Base-by-base conservation (phyloP, 805 yeast species). In the Myxozyma mucilagina region DNA sequence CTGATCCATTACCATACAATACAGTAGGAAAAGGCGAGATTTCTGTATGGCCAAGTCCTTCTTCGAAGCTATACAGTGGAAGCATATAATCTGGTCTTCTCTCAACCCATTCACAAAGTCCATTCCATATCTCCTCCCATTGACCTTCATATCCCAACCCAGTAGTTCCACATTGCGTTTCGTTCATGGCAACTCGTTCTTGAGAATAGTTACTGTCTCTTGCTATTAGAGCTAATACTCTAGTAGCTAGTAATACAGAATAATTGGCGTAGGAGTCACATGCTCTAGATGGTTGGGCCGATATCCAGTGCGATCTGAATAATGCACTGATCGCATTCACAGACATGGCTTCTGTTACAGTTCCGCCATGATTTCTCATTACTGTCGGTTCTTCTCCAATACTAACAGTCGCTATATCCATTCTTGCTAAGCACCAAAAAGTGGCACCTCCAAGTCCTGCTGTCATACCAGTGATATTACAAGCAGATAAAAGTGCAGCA, bases 361-460 rank as follows among this genome's bases (percentile, higher is more conserved):
- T 24, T 11, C 54, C 53, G 53, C 68, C 59, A 31, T 71, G 73
- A 1, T 75, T 66, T 3, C 73, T 74, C 16, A 76, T 71, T 56
- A 76, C 71, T 0, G 80, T 76, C 1, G 71, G 66, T 52, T 74
- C 71, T 55, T 77, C 79, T 14, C 76, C 77, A 43, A 76, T 73
- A 6, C 69, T 74, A 41, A 72, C 75, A 55, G 74, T 73, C 51
- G 75, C 74, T 8, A 78, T 71, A 62, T 79, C 82, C 73, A 78
- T 71, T 29, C 80, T 67, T 1, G 77, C 78, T 67, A 78, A 76
- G 51, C 76, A 74, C 82, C 82, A 80, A 58, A 80, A 78, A 48
- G 79, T 67, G 0, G 78, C 75, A 57, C 79, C 65, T 49, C 75
- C 76, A 20, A 78, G 69, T 20, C 61, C 64, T 32, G 72, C 69